Base-by-base conservation (phyloP, 2,329 filamentous ascomycete species). In the Paraconiothyrium brasiliense region DNA sequence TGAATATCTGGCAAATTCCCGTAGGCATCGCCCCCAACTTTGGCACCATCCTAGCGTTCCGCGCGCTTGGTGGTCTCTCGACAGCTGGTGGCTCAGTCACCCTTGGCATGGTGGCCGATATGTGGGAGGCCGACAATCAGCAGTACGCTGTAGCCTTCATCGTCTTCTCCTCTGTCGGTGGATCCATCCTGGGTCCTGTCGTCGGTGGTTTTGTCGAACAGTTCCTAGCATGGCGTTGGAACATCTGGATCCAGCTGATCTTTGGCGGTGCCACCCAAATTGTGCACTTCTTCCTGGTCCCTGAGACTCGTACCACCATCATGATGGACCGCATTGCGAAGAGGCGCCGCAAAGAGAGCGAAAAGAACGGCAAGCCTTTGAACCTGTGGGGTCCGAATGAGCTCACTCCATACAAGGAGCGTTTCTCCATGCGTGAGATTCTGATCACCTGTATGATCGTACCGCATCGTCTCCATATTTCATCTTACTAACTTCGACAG, bases 191-290 rank as follows among this genome's bases (percentile, higher is more conserved):
- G 1, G 92, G 91, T 0, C 91, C 91, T 10, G 89, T 94, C 47
- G 84, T 93, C n/a, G 92, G 91, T 67, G 92, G 91, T 0, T 93
- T 93, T 71, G 86, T 90, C 20, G 86, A 93, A 75, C 77, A 86
- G 35, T 88, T 87, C 67, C 82, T 91, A 0, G 83, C 88, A 1
- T 95, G 92, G 92, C 85, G 86, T 66, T 94, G 90, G 90, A 87
- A 85, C 58, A 93, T 94, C 75, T 95, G 92, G 92, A 91, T 94
- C 62, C 91, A 94, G 77, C 85, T 95, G 65, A 93, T 94, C 70
- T 90, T 95, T 60, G 92, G 92, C 27, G 89, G 80, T 9, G 84
- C 87, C 37, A 87, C 92, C 2, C 92, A 94, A 73, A 49, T 87
- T 4, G 72, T 91, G 6, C 91, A 94, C 73, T 81, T 90, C 54